phyloP scores from a whole-genome alignment of 148 eudicot genomes.

The Rhododendron kiyosumense region DNA sequence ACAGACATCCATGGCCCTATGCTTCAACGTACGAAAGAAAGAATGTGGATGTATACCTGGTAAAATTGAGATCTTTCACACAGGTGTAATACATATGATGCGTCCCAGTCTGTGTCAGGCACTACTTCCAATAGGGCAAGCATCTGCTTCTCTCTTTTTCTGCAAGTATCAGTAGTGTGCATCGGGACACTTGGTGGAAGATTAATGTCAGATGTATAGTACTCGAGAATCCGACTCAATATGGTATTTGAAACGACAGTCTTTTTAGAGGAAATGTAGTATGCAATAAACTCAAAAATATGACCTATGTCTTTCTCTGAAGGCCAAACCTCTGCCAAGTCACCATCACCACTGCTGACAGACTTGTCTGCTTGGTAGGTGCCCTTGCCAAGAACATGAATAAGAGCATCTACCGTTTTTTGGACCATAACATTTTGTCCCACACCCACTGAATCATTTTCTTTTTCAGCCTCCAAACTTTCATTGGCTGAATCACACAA shows the following conservation, averaged over 20 bases:
- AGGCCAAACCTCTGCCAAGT: conserved; percentile 55
- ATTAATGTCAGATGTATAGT: conserved; percentile 57
- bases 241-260: conserved; percentile 55
- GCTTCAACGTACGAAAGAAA: neutral
- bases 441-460: conserved; percentile 22
- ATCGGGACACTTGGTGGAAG: conserved; percentile 26
- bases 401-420: conserved; percentile 67
- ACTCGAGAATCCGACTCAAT: conserved; percentile 69
- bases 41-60: conserved; percentile 46
- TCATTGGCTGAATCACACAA: conserved; percentile 24
- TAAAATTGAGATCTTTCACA: conserved; percentile 71
- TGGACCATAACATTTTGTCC: conserved; percentile 48
- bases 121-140: conserved; percentile 68
- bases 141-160: conserved; percentile 74
- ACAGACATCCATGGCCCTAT: neutral
- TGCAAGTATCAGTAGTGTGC: conserved; percentile 25
- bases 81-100: conserved; percentile 62
- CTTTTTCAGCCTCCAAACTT: conserved; percentile 24
- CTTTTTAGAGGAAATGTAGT: conserved; percentile 48
- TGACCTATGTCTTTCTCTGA: conserved; percentile 61
- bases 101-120: conserved; percentile 76
- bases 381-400: conserved; percentile 51
- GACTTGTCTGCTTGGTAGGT: conserved; percentile 41
- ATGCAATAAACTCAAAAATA: conserved; percentile 71
- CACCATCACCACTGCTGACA: conserved; percentile 31